Percentiles rank a stretch among this genome's conserved stretches.
These are phyloP conservation scores for Diaporthe citrichinensis DNA, from an alignment of 2,329 filamentous ascomycete genomes.

Conservation along the genomic window DNA sequence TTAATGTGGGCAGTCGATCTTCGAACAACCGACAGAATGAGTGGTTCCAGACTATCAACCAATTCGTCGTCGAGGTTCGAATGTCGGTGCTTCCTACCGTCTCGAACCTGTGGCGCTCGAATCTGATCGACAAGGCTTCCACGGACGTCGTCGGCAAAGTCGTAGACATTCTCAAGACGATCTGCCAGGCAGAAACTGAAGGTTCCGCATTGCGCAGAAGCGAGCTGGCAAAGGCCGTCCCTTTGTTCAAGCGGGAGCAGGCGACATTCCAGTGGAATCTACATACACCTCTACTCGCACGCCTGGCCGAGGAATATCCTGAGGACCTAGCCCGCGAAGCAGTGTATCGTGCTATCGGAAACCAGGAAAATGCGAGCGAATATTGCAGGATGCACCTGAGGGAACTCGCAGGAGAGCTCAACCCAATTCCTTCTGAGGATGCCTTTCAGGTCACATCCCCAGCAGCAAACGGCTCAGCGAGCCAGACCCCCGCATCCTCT, in stretches of 20 bases:
- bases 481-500: conserved; percentile 33
- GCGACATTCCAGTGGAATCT: conserved; percentile 64
- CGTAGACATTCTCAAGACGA: conserved; percentile 85
- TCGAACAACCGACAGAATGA: conserved; percentile 56
- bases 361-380: conserved; percentile 71
- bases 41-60: conserved; percentile 66
- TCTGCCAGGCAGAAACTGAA: conserved; percentile 85
- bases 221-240: conserved; percentile 54
- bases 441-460: conserved; percentile 53
- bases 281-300: conserved; percentile 50
- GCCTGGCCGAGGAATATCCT: conserved; percentile 61
- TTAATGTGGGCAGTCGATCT: conserved; percentile 57
- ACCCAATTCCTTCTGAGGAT: conserved; percentile 77
- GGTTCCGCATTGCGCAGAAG: conserved; percentile 75
- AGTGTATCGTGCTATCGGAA: conserved; percentile 84
- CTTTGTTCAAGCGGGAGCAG: conserved; percentile 60
- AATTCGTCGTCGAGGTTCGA: conserved; percentile 89
- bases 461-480: conserved; percentile 49
- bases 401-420: conserved; percentile 71
- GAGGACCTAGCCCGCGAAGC: conserved; percentile 81
- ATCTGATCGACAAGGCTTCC: conserved; percentile 84
- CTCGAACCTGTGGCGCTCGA: conserved; percentile 86
- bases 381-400: conserved; percentile 79
- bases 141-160: conserved; percentile 83
- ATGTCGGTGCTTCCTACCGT: conserved; percentile 84